Conservation (phyloP, 1,284 basidiomycete genomes). For the Volvariella volvacea region DNA sequence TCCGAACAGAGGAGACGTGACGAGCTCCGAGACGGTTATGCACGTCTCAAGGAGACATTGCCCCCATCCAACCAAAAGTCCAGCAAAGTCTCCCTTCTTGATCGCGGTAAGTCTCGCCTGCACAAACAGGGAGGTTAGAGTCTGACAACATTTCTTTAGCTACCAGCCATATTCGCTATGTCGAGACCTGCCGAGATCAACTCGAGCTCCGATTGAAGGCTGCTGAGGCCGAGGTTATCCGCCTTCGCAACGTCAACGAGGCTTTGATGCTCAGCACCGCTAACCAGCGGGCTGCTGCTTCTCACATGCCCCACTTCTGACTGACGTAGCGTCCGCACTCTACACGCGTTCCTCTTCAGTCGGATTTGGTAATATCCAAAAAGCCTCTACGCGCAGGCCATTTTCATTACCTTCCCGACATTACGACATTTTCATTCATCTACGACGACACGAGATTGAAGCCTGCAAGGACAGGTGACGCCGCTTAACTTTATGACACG, state of each 20-base stretch:
- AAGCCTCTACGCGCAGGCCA: constrained; percentile 18
- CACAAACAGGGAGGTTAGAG: constrained; percentile 3
- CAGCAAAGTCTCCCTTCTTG: constrained; percentile 81
- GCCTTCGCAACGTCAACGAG: constrained; percentile 78
- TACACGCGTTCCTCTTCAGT: constrained; percentile 23
- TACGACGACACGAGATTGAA: constrained; percentile 24
- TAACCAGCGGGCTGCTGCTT: constrained; percentile 57
- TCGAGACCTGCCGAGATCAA: constrained; percentile 68
- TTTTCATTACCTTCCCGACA: constrained; percentile 7
- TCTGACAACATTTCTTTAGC: constrained; percentile 30
- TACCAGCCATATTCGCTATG: constrained; percentile 72
- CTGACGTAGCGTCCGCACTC: constrained; percentile 11
- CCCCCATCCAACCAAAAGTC: constrained; percentile 83
- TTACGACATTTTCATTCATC: constrained; percentile 21
- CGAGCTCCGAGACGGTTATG: constrained; percentile 82
- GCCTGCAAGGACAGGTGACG: constrained; percentile 47
- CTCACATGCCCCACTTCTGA: constrained; percentile 22
- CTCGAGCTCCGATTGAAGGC: constrained; percentile 67
- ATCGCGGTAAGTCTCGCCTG: constrained; percentile 55
- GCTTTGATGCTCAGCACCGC: constrained; percentile 78
- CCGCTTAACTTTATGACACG: constrained; percentile 31
- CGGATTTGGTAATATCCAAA: constrained; percentile 8
- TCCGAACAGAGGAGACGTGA: constrained; percentile 82
- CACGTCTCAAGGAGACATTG: constrained; percentile 77
- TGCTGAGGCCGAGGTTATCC: constrained; percentile 69